Evolutionary conservation across 768 basidiomycete genomes (phyloP), one percentile per base, ranked within the genome.

Genomic region (Zangia roseola): DNA sequence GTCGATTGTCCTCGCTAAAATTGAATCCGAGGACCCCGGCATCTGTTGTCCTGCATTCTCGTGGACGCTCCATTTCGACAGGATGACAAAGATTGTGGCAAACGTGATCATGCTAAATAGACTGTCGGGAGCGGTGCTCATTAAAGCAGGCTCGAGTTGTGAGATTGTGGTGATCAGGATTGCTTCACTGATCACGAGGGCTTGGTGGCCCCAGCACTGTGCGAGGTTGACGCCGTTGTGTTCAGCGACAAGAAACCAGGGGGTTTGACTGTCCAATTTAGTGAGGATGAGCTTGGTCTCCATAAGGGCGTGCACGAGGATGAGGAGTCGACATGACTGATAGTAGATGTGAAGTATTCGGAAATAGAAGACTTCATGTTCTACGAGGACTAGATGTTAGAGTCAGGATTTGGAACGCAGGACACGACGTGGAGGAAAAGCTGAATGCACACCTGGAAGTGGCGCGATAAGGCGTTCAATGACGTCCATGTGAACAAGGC

Each of bases 51-150:
- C 63, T 0, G 55, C 53, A 21, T 68, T 60, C 48, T 77, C 70
- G 21, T 66, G 50, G 21, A 74, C 61, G 39, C 60, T 68, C 58
- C 75, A 74, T 56, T 77, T 78, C 35, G 69, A 66, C 10, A 73
- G 61, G 42, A 77, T 67, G 41, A 78, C 50, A 40, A 68, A 75
- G 2, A 73, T 65, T 6, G 76, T 71, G 35, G 76, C 72, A 43
- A 77, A 74, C 0, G 69, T 61, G 38, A 77, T 63, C 68, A 78
- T 69, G 25, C 60, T 60, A 49, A 71, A 77, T 23, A 76, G 43
- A 34, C 58, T 60, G 57, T 77, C 76, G 3, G 75, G 75, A 8
- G 73, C 68, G 10, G 74, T 63, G 50, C 68, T 65, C 47, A 77
- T 59, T n/a, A 73, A 57, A 0, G 54, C 54, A 17, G 64, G 47